Percentiles rank a stretch among this genome's conserved stretches.
Evolutionary conservation across 257 asterid species (phyloP).

Genomic region (Solanum habrochaites): DNA sequence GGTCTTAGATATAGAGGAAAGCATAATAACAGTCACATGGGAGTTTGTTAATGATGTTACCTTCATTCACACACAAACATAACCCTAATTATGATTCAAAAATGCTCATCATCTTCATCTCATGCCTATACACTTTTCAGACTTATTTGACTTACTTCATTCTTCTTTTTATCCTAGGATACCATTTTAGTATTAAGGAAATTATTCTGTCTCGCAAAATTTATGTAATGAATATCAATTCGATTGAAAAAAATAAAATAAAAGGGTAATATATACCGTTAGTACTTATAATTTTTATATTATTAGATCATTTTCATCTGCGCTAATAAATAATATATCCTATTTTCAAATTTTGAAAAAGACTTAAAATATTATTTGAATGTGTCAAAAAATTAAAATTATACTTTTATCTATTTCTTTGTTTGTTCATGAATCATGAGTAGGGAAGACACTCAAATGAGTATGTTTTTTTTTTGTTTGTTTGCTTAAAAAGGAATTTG

Average conservation of each 20-base stretch:
- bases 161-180: constrained; percentile 1
- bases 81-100: constrained; percentile 7
- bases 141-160: constrained; percentile 1
- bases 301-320: not conserved
- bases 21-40: constrained; percentile 33
- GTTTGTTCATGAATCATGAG: constrained; percentile 1
- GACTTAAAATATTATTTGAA: not conserved
- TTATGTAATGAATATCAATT: not conserved
- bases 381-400: not conserved
- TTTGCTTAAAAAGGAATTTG: not conserved
- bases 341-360: not conserved
- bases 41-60: constrained; percentile 30
- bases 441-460: not conserved
- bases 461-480: not conserved
- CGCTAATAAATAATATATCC: not conserved
- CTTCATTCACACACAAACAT: constrained; percentile 31
- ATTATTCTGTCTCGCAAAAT: not conserved
- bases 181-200: not conserved
- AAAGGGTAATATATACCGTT: not conserved
- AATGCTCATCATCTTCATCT: not conserved
- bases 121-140: constrained; percentile 10
- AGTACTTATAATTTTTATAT: not conserved
- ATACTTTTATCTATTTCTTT: not conserved
- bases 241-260: not conserved
- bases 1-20: not conserved